Evolutionary conservation across 1,139 yeast genomes (phyloP), one percentile per base, ranked within the genome.

Genomic region (Arxiozyma slooffiae): DNA sequence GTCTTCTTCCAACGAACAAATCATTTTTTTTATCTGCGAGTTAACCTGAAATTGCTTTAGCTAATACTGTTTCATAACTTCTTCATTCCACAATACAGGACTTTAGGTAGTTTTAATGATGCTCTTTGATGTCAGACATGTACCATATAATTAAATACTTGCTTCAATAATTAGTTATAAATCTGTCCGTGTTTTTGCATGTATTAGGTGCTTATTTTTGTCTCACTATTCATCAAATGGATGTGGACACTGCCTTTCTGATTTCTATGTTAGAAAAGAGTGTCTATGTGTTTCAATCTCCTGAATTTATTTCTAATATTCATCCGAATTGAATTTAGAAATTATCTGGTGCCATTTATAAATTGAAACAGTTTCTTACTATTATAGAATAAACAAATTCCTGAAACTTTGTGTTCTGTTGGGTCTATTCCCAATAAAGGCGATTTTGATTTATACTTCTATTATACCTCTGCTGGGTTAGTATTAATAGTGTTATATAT

Each of bases 301-400:
- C 50, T 17, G 44, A 49, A 2, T 49, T 49, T n/a, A n/a, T n/a
- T n/a, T n/a, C n/a, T 40, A 7, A 16, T 1, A 7, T 38, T 2
- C 51, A 48, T n/a, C 48, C 49, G 9, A 47, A 47, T n/a, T 49
- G 34, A 41, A 51, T 49, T 4, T 50, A 52, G 50, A 45, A 47
- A 74, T 63, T 21, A 78, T 78, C 48, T 74, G 67, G 44, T 74
- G 65, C 55, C 71, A 68, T 54, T 71, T 67, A 2, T n/a, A 73
- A 74, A 14, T 18, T 41, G 68, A 71, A 37, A 67, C 70, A 58
- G 69, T 64, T 74, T 70, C 72, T n/a, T 7, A 74, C 75, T 14
- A 73, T 70, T 56, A 68, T 58, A 50, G 67, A 71, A 47, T 62
- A 60, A 42, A 53, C 20, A 62, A 59, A 54, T 57, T 50, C 50